A percentile compares a stretch with the other conserved stretches of the same genome.
These are phyloP conservation scores for Paragyromitra xinjiangensis DNA, from an alignment of 495 filamentous ascomycete species.

Conservation along the genomic window DNA sequence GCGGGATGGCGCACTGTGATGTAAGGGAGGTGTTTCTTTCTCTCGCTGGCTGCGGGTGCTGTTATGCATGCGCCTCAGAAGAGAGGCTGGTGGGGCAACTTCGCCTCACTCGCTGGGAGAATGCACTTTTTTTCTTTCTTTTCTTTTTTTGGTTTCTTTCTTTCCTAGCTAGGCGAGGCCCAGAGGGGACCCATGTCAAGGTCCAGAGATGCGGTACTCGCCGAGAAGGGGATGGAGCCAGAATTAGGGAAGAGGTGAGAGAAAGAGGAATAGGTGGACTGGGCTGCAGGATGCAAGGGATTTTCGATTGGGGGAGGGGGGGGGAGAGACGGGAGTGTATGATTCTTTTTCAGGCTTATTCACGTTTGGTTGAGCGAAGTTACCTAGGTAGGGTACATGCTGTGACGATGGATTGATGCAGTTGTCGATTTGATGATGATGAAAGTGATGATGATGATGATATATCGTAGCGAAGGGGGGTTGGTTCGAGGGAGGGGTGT, in stretches of 20 bases:
- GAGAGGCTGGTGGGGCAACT: slow-evolving; percentile 45
- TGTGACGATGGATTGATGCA: slow-evolving; percentile 31
- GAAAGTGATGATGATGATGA: slow-evolving; percentile 21
- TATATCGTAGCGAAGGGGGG: slow-evolving; percentile 4
- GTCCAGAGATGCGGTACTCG: slow-evolving; percentile 48
- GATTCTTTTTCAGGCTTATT: slow-evolving; percentile 42
- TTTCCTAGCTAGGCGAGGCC: slow-evolving; percentile 30
- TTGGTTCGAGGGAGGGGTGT: slow-evolving; percentile 20
- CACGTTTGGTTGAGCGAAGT: slow-evolving; percentile 32
- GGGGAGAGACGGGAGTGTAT: neutral
- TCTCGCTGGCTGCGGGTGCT: slow-evolving; percentile 30
- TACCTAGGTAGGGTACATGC: neutral
- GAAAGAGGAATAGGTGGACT: slow-evolving; percentile 27
- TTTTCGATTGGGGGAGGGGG: slow-evolving; percentile 33
- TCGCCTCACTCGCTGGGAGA: slow-evolving; percentile 35
- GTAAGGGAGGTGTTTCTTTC: slow-evolving; percentile 34
- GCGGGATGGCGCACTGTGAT: slow-evolving; percentile 45
- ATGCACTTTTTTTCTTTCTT: neutral
- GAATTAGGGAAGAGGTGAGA: neutral
- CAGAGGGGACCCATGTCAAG: slow-evolving; percentile 28
- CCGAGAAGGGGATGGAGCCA: slow-evolving; percentile 36
- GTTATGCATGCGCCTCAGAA: slow-evolving; percentile 40
- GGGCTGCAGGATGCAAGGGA: slow-evolving; percentile 44
- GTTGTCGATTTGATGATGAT: slow-evolving; percentile 40
- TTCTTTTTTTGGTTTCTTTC: neutral